phyloP scores from a whole-genome alignment of 192 early-diverging fungal genomes.

The Coemansia furcata region DNA sequence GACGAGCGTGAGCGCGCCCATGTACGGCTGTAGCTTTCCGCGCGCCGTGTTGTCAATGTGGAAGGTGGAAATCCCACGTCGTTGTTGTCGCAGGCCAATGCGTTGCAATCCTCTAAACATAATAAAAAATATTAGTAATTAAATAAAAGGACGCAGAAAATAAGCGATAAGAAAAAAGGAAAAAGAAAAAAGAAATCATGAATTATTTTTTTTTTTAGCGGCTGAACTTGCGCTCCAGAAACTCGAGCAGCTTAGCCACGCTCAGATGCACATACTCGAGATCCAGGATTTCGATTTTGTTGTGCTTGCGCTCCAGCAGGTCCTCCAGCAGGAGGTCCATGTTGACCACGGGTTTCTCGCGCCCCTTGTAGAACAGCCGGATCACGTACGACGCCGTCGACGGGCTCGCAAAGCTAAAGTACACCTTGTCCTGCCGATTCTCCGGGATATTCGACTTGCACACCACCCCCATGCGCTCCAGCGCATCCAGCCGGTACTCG shows the following conservation, averaged over 20 bases:
- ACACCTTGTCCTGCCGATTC: conserved; percentile 81
- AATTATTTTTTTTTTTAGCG: conserved; percentile 7
- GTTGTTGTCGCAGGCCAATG: not conserved
- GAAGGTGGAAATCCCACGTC: conserved; percentile 31
- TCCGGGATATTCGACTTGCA: conserved; percentile 89
- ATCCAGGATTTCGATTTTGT: conserved; percentile 81
- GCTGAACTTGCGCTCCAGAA: conserved; percentile 82
- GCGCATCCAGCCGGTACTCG: conserved; percentile 77
- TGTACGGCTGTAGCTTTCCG: conserved; percentile 34
- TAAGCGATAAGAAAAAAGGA: conserved; percentile 1
- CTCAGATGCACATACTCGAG: conserved; percentile 91
- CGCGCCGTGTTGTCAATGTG: conserved; percentile 34
- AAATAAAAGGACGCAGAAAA: not conserved
- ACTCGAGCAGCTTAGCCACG: conserved; percentile 72
- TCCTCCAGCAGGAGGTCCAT: conserved; percentile 94
- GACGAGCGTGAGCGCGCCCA: conserved; percentile 23
- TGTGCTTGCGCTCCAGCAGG: conserved; percentile 84
- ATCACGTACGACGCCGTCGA: conserved; percentile 88
- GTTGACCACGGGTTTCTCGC: conserved; percentile 89
- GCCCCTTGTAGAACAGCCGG: conserved; percentile 83
- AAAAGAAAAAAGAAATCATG: conserved; percentile 6
- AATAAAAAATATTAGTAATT: not conserved
- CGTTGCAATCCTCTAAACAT: not conserved
- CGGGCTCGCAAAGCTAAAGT: conserved; percentile 85
- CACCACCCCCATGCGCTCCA: conserved; percentile 94